phyloP scores from a whole-genome alignment of 2,329 filamentous ascomycete genomes.

The Phyllosticta paracitricarpa region DNA sequence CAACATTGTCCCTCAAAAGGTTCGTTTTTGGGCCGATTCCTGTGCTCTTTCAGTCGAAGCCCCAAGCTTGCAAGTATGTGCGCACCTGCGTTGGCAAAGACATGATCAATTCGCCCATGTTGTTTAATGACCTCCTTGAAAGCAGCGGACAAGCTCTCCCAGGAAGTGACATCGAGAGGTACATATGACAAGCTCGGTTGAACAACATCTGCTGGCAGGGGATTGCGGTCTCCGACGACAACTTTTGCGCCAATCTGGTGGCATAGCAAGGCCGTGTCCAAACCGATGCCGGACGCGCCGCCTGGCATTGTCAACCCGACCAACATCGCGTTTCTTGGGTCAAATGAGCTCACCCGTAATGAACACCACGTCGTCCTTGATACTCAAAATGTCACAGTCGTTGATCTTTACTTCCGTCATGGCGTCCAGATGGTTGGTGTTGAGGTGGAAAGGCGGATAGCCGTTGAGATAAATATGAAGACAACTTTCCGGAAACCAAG shows the following conservation, averaged over 20 bases:
- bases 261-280: conserved; percentile 44
- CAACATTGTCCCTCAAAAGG: conserved; percentile 20
- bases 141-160: conserved; percentile 40
- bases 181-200: conserved; percentile 16
- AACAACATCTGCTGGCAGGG: conserved; percentile 23
- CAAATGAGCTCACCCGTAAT: conserved; percentile 36
- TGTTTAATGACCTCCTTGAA: conserved; percentile 40
- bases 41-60: not conserved
- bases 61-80: not conserved
- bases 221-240: conserved; percentile 44
- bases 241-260: conserved; percentile 46
- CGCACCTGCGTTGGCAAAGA: conserved; percentile 30
- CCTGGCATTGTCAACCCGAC: conserved; percentile 24
- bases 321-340: not conserved
- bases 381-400: conserved; percentile 32
- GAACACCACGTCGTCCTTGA: conserved; percentile 43
- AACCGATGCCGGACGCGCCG: conserved; percentile 51
- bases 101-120: conserved; percentile 35
- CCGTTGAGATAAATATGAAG: not conserved
- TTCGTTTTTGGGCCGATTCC: conserved; percentile 15
- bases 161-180: conserved; percentile 30
- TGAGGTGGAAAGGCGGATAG: not conserved
- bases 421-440: not conserved
- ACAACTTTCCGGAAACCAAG: not conserved
- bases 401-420: conserved; percentile 40